A percentile compares a stretch with the other conserved stretches of the same genome.
Conservation (phyloP, 352 stramenopile genomes). For the Globisporangium parvum region DNA sequence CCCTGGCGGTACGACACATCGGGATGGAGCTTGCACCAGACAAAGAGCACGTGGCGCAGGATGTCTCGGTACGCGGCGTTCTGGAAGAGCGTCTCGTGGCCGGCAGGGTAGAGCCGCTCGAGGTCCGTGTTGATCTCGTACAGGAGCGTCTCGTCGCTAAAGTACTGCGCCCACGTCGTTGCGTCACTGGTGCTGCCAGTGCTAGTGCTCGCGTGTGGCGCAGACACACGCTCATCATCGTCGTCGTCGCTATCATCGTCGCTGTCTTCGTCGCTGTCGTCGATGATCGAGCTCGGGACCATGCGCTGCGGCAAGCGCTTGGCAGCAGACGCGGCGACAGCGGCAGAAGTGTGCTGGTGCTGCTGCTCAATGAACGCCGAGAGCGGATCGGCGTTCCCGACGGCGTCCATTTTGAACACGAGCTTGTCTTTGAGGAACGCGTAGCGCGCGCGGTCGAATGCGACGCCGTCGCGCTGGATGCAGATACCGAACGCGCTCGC, state of each 20-base stretch:
- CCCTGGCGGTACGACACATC: slow-evolving; percentile 81
- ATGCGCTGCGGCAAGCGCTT: slow-evolving; percentile 1
- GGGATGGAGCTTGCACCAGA: slow-evolving; percentile 77
- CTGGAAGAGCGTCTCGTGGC: slow-evolving; percentile 76
- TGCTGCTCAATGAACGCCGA: slow-evolving; percentile 20
- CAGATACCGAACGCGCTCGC: slow-evolving; percentile 22
- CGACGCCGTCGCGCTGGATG: slow-evolving; percentile 11
- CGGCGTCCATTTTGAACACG: slow-evolving; percentile 59
- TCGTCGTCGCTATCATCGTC: slow-evolving; percentile 4
- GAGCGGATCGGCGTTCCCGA: slow-evolving; percentile 40
- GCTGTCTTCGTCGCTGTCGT: slow-evolving; percentile 12
- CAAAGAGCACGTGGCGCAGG: slow-evolving; percentile 72
- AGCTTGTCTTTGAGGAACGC: slow-evolving; percentile 48
- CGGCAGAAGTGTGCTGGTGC: neutral
- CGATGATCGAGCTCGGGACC: slow-evolving; percentile 14
- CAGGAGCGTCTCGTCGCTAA: slow-evolving; percentile 58
- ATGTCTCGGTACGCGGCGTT: slow-evolving; percentile 54
- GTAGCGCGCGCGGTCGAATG: slow-evolving; percentile 36
- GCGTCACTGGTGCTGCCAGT: neutral
- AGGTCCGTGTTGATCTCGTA: slow-evolving; percentile 83
- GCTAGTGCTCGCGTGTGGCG: neutral
- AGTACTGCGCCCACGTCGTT: slow-evolving; percentile 51
- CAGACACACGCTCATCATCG: neutral
- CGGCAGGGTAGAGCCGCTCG: slow-evolving; percentile 62
- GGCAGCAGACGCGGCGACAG: neutral